These are phyloP conservation scores for Lactarius deliciosus DNA, from an alignment of 768 basidiomycete species.

Conservation along the genomic window DNA sequence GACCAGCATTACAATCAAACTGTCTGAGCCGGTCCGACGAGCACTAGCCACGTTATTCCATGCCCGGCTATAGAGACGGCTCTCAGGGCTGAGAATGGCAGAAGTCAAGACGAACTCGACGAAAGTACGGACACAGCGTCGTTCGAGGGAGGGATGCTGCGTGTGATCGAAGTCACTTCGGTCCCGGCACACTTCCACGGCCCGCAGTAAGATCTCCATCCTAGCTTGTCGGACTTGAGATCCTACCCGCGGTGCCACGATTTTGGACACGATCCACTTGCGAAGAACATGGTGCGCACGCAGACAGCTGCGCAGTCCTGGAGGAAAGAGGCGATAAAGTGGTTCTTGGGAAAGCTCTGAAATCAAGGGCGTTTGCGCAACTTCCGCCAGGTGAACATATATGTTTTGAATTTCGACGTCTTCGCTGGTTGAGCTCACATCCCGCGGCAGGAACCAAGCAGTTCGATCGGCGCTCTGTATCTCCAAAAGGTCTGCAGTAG, in stretches of 20 bases:
- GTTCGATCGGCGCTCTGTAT: slow-evolving; percentile 76
- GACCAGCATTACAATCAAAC: slow-evolving; percentile 54
- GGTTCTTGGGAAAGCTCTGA: slow-evolving; percentile 69
- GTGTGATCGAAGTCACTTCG: slow-evolving; percentile 47
- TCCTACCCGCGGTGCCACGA: slow-evolving; percentile 64
- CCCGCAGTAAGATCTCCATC: slow-evolving; percentile 69
- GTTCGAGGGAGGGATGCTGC: slow-evolving; percentile 46
- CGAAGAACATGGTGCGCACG: slow-evolving; percentile 74
- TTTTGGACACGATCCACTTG: slow-evolving; percentile 73
- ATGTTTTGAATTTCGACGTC: slow-evolving; percentile 77
- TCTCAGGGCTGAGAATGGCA: slow-evolving; percentile 77
- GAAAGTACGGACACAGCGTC: slow-evolving; percentile 73
- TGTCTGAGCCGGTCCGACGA: slow-evolving; percentile 63
- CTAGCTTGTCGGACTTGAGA: slow-evolving; percentile 62
- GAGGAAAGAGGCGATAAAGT: slow-evolving; percentile 72
- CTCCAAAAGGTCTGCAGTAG: slow-evolving; percentile 76
- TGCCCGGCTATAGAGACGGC: slow-evolving; percentile 71
- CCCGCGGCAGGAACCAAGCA: slow-evolving; percentile 72
- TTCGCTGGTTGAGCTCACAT: slow-evolving; percentile 55
- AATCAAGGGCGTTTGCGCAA: slow-evolving; percentile 70
- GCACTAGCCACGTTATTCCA: slow-evolving; percentile 72
- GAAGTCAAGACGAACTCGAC: slow-evolving; percentile 75
- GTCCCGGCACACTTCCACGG: slow-evolving; percentile 70
- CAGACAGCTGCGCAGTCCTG: slow-evolving; percentile 71
- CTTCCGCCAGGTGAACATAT: slow-evolving; percentile 67